Conservation (phyloP, 1,284 basidiomycete species). For the Spongispora temasekensis region DNA sequence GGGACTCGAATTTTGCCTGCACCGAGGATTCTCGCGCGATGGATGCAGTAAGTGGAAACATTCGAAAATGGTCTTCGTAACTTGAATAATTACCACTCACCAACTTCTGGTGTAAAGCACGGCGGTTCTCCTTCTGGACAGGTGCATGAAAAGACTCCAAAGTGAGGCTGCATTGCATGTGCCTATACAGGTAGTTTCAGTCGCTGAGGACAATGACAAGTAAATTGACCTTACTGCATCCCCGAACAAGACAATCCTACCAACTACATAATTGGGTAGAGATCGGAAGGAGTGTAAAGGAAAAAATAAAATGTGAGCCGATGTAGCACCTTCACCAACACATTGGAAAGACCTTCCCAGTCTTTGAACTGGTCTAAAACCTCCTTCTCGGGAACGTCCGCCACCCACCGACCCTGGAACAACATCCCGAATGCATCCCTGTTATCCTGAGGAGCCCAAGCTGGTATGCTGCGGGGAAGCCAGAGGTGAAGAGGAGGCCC, state of each 20-base stretch:
- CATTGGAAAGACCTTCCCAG: constrained; percentile 46
- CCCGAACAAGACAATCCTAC: constrained; percentile 36
- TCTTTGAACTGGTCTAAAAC: constrained; percentile 33
- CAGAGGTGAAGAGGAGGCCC: constrained; percentile 45
- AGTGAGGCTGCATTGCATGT: constrained; percentile 35
- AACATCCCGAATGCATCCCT: constrained; percentile 38
- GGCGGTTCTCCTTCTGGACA: no score
- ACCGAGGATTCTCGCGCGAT: no score
- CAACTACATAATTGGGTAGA: constrained; percentile 32
- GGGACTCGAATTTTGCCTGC: no score
- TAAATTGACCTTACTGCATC: constrained; percentile 34
- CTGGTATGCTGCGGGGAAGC: constrained; percentile 69
- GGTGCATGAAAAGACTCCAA: no score
- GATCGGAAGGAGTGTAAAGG: constrained; percentile 29
- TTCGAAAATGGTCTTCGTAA: no score
- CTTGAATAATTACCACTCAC: no score
- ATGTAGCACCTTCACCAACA: constrained; percentile 40
- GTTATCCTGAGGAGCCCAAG: constrained; percentile 49
- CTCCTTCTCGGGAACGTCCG: constrained; percentile 34
- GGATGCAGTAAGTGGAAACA: no score
- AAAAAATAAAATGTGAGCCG: not conserved
- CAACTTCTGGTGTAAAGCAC: no score
- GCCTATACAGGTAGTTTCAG: constrained; percentile 18
- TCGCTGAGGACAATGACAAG: not conserved
- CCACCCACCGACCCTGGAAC: constrained; percentile 40